Evolutionary conservation across 345 rosid species (phyloP).

Genomic region (Murraya paniculata): DNA sequence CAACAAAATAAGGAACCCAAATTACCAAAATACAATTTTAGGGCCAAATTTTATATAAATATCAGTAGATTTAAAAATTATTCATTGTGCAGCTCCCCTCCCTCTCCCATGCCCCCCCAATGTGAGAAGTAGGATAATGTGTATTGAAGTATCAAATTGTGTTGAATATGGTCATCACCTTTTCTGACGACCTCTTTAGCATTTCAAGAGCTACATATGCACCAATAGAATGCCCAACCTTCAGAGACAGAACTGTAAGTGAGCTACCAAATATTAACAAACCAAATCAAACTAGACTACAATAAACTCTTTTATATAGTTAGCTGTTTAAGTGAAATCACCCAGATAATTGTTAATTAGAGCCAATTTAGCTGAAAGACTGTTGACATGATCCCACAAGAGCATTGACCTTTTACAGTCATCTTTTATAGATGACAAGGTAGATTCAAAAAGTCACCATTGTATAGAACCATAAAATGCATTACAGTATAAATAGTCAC

Average conservation of each 20-base stretch:
- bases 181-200: conserved; percentile 46
- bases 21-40: background rate
- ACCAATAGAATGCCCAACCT: conserved; percentile 95
- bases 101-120: background rate
- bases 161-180: conserved; percentile 37
- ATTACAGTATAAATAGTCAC: conserved; percentile 11
- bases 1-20: background rate
- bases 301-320: background rate
- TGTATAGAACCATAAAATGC: conserved; percentile 1
- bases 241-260: conserved; percentile 18
- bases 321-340: background rate
- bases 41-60: background rate
- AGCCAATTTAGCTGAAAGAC: background rate
- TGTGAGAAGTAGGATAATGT: background rate
- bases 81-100: background rate
- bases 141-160: background rate
- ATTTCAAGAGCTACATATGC: conserved; percentile 63
- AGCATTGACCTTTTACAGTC: background rate
- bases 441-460: background rate
- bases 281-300: background rate
- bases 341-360: background rate
- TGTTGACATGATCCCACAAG: background rate
- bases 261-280: conserved; percentile 13
- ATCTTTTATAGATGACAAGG: background rate
- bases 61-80: background rate